Evolutionary conservation across 495 filamentous ascomycete species (phyloP).

Genomic region (Aspergillus egyptiacus): DNA sequence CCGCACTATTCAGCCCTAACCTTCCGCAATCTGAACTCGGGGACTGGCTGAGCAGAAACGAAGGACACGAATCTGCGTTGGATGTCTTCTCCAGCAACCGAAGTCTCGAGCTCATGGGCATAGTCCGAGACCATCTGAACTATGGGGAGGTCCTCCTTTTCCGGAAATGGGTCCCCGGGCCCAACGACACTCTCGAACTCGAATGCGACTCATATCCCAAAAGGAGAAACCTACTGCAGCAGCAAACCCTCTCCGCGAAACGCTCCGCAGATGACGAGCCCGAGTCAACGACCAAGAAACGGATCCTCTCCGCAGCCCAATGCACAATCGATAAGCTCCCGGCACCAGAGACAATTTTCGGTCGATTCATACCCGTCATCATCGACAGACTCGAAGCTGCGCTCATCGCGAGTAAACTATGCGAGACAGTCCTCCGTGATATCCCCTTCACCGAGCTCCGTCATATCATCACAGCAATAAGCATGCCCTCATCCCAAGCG

Average conservation of each 20-base stretch:
- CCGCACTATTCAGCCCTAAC: slow-evolving; percentile 36
- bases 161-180: slow-evolving; percentile 22
- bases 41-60: slow-evolving; percentile 21
- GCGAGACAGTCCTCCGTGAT: slow-evolving; percentile 51
- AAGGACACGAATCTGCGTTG: slow-evolving; percentile 21
- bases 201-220: slow-evolving; percentile 28
- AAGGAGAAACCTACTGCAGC: slow-evolving; percentile 31
- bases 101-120: slow-evolving; percentile 15
- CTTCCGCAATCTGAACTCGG: slow-evolving; percentile 16
- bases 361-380: slow-evolving; percentile 69
- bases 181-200: slow-evolving; percentile 15
- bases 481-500: slow-evolving; percentile 55
- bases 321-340: slow-evolving; percentile 54
- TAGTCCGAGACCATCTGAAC: slow-evolving; percentile 27
- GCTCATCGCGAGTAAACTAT: slow-evolving; percentile 58
- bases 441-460: slow-evolving; percentile 48
- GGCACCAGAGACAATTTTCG: slow-evolving; percentile 54
- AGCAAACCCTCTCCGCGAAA: slow-evolving; percentile 9
- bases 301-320: slow-evolving; percentile 18
- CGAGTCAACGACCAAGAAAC: slow-evolving; percentile 16
- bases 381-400: slow-evolving; percentile 59
- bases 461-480: slow-evolving; percentile 69
- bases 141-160: slow-evolving; percentile 29
- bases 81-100: slow-evolving; percentile 20
- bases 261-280: slow-evolving; percentile 8